Evolutionary conservation across 192 early-diverging fungal species (phyloP).

Genomic region (Powellomyces hirtus): DNA sequence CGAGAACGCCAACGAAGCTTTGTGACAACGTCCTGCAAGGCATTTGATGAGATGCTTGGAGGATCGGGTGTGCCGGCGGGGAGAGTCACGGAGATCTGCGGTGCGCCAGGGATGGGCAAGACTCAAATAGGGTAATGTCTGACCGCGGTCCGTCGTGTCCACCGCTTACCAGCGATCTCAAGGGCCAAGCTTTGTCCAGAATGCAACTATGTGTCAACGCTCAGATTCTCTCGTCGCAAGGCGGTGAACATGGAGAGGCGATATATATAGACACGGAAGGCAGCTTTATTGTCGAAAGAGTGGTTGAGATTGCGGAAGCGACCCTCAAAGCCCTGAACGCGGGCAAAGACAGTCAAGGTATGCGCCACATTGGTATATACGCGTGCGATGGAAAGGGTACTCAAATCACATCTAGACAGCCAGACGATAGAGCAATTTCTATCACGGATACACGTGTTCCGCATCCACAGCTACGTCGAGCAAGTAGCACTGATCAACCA

Average conservation of each 20-base stretch:
- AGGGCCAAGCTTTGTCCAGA: conserved; percentile 5
- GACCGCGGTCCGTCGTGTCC: not conserved
- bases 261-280: conserved; percentile 52
- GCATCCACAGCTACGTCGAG: conserved; percentile 34
- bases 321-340: not conserved
- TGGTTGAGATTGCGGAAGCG: conserved; percentile 34
- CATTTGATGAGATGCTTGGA: conserved; percentile 40
- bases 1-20: conserved; percentile 19
- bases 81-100: conserved; percentile 48
- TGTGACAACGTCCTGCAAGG: conserved; percentile 36
- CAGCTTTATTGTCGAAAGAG: conserved; percentile 35
- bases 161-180: not conserved
- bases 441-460: conserved; percentile 30
- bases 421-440: conserved; percentile 7
- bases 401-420: not conserved
- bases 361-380: no score
- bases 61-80: conserved; percentile 42
- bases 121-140: conserved; percentile 47
- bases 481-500: conserved; percentile 32
- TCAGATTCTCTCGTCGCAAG: conserved; percentile 21
- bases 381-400: no score
- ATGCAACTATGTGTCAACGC: conserved; percentile 52
- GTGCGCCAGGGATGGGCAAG: conserved; percentile 51
- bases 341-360: no score
- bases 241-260: conserved; percentile 34